Evolutionary conservation across 345 rosid species (phyloP).

Genomic region (Psidium guajava): DNA sequence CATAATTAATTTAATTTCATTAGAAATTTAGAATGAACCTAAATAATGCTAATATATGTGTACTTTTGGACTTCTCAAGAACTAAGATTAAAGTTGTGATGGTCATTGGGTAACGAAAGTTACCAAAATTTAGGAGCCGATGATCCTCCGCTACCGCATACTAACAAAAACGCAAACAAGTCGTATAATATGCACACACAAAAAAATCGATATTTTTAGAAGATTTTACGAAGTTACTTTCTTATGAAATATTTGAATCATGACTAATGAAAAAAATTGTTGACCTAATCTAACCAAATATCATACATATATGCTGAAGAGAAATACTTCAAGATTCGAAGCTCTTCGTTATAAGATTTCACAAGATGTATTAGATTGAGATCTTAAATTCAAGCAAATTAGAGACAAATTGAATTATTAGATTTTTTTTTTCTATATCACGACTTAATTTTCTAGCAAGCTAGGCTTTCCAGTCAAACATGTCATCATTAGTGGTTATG

Average conservation of each 20-base stretch:
- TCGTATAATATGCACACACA: too few relatives aligned
- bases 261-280: background rate
- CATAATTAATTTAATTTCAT: background rate
- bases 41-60: background rate
- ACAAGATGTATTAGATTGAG: background rate
- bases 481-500: background rate
- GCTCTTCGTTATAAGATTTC: background rate
- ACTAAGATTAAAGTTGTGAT: background rate
- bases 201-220: background rate
- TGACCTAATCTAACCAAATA: background rate
- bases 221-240: background rate
- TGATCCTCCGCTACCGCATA: too few relatives aligned
- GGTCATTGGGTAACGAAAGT: background rate
- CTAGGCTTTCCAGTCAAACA: background rate
- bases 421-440: background rate
- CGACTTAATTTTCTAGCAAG: background rate
- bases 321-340: background rate
- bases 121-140: background rate
- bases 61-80: background rate
- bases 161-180: too few relatives aligned
- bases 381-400: background rate
- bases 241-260: background rate
- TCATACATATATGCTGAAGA: background rate
- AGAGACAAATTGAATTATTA: background rate
- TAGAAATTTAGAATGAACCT: background rate